Base-by-base conservation (phyloP, 2,329 filamentous ascomycete species). In the Escovopsis weberi region DNA sequence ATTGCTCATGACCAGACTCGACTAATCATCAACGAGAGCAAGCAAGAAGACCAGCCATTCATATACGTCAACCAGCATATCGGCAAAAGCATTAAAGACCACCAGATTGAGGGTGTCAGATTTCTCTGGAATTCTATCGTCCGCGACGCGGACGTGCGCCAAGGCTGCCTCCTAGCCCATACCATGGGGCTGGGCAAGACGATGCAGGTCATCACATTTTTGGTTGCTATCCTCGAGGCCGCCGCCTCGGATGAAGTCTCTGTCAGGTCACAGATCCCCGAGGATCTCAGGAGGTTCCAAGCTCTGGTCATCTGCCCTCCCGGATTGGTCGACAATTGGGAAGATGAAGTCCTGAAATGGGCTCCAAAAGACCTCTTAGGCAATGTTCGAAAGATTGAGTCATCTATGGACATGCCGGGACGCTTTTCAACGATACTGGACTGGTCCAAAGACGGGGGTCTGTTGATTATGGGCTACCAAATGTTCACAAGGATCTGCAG, bases 141-240 rank as follows among this genome's bases (percentile, higher is more conserved):
- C 6, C 69, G 72, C 30, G 72, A 78, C 43, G 57, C 65, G 2
- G 63, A 69, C 4, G 63, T 66, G 5, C 69, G 70, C 15, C 79
- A 87, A 58, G 87, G 87, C 2, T 93, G 85, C 55, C 69, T 94
- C 11, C 68, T 94, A 18, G 83, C 87, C 6, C 87, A 94, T 57
- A 85, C 84, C 0, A 94, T 94, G 87, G 88, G 88, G 2, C 64
- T 94, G 2, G 87, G 87, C 12, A 95, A 94, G 64, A 93, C 87
- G 0, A 86, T 94, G 80, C 87, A 94, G 63, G 75, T 86, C 6
- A 85, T 94, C 45, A 83, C 85, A 1, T 65, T 94, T n/a, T 70
- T 95, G 6, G 72, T 83, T 12, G 79, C 84, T 0, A 74, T 94
- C 47, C 69, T 78, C 4, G 72, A 84, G 50, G 75, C 85, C 3